Evolutionary conservation across 1,284 basidiomycete genomes (phyloP).

Genomic region (Peniophora sp.): DNA sequence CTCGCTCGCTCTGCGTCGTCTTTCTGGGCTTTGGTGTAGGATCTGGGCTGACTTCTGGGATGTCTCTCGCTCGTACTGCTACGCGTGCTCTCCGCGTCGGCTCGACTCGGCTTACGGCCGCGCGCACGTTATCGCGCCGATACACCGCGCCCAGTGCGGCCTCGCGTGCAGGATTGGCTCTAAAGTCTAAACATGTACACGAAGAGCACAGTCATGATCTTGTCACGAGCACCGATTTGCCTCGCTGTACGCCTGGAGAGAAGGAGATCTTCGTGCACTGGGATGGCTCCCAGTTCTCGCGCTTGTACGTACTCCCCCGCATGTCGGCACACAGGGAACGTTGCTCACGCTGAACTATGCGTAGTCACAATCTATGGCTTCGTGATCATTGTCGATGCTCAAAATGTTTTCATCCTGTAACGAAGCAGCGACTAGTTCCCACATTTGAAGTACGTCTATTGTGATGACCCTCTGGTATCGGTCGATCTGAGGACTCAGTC

Average conservation of each 20-base stretch:
- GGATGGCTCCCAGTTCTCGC: constrained; percentile 56
- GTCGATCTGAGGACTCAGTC: not conserved
- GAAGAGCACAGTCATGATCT: too few species aligned
- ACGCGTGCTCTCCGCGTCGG: too few species aligned
- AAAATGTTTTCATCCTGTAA: constrained; percentile 81
- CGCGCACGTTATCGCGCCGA: too few species aligned
- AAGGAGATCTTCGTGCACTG: constrained; percentile 60
- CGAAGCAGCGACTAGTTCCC: constrained; percentile 85
- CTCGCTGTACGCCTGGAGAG: constrained; percentile 49
- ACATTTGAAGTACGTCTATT: constrained; percentile 60
- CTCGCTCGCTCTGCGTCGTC: too few species aligned
- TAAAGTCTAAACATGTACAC: too few species aligned
- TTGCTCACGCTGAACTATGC: not conserved
- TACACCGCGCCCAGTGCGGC: too few species aligned
- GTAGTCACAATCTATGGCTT: constrained; percentile 66
- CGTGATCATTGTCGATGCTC: constrained; percentile 87
- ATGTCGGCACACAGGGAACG: not conserved
- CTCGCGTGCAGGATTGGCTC: too few species aligned
- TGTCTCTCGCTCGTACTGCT: too few species aligned
- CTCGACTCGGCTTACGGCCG: too few species aligned
- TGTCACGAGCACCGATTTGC: constrained; percentile 30
- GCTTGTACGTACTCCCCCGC: constrained; percentile 50
- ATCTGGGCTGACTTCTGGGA: too few species aligned
- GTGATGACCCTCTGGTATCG: not conserved
- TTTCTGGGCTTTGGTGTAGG: too few species aligned